Evolutionary conservation across 768 basidiomycete genomes (phyloP).

Genomic region (Tricholoma terreum): DNA sequence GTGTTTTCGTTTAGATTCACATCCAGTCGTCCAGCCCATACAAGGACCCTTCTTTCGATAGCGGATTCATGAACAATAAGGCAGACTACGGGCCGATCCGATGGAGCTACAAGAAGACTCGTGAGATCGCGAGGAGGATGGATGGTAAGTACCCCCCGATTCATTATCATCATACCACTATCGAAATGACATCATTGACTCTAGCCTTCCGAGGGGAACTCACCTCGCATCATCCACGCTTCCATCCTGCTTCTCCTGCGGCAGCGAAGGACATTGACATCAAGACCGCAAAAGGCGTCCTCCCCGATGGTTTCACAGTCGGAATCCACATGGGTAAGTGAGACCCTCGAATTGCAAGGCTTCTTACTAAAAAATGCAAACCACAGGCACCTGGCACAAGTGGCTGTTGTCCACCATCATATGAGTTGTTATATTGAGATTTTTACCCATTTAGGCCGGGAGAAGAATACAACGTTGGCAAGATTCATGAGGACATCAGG

Average conservation of each 20-base stretch:
- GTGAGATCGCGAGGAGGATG: conserved; percentile 70
- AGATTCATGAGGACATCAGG: conserved; percentile 62
- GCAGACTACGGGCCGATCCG: conserved; percentile 74
- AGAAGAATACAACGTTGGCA: conserved; percentile 49
- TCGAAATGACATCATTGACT: not conserved
- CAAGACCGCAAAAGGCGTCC: conserved; percentile 58
- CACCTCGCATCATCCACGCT: conserved; percentile 69
- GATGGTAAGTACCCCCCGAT: conserved; percentile 39
- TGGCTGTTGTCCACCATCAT: conserved; percentile 13
- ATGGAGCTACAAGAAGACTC: conserved; percentile 77
- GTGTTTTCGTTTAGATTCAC: conserved; percentile 45
- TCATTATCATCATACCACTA: not conserved
- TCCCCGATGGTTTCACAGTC: conserved; percentile 60
- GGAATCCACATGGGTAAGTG: conserved; percentile 67
- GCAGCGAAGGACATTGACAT: conserved; percentile 63
- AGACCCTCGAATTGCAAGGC: not conserved
- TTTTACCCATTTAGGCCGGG: conserved; percentile 35
- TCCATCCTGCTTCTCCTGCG: conserved; percentile 67
- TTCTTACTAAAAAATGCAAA: not conserved
- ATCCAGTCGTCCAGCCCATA: conserved; percentile 60
- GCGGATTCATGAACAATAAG: conserved; percentile 79
- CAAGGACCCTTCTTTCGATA: conserved; percentile 61
- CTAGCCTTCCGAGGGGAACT: conserved; percentile 69
- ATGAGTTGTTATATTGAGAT: not conserved
- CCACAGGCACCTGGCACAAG: conserved; percentile 51